Percentiles rank a stretch among this genome's conserved stretches.
Evolutionary conservation across 2,329 filamentous ascomycete species (phyloP).

Genomic region (Alternaria brassicicola): DNA sequence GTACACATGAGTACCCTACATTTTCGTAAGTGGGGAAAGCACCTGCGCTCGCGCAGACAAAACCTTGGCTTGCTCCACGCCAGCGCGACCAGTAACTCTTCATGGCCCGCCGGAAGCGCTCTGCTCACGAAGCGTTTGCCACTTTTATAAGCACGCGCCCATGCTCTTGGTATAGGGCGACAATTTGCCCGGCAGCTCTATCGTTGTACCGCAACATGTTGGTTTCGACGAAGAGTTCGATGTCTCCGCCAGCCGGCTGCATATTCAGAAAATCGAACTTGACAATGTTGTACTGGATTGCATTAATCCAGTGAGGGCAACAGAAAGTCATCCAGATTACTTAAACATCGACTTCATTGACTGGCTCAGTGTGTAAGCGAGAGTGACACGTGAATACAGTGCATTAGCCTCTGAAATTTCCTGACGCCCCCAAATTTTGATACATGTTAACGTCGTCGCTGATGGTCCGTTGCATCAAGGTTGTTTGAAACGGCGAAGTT

Average conservation of each 20-base stretch:
- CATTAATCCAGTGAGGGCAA: background rate
- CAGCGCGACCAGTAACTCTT: background rate
- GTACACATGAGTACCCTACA: background rate
- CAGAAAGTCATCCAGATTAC: constrained; percentile 2
- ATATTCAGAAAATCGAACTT: constrained; percentile 4
- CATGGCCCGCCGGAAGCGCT: background rate
- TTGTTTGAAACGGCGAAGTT: too few species aligned
- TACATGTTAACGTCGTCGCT: background rate
- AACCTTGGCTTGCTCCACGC: background rate
- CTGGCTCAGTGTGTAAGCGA: constrained; percentile 1
- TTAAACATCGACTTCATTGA: constrained; percentile 8
- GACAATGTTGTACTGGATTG: constrained; percentile 4
- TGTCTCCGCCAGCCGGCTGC: constrained; percentile 5
- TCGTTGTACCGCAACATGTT: constrained; percentile 1
- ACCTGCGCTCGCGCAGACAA: background rate
- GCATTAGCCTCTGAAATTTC: background rate
- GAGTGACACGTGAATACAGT: background rate
- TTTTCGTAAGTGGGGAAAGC: background rate
- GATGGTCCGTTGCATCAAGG: background rate
- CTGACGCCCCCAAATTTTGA: background rate
- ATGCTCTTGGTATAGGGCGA: background rate
- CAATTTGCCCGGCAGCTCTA: background rate
- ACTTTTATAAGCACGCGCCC: background rate
- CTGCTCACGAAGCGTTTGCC: background rate
- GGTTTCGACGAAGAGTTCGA: constrained; percentile 7